phyloP scores from a whole-genome alignment of 768 basidiomycete genomes.

The Boletus fagicola region DNA sequence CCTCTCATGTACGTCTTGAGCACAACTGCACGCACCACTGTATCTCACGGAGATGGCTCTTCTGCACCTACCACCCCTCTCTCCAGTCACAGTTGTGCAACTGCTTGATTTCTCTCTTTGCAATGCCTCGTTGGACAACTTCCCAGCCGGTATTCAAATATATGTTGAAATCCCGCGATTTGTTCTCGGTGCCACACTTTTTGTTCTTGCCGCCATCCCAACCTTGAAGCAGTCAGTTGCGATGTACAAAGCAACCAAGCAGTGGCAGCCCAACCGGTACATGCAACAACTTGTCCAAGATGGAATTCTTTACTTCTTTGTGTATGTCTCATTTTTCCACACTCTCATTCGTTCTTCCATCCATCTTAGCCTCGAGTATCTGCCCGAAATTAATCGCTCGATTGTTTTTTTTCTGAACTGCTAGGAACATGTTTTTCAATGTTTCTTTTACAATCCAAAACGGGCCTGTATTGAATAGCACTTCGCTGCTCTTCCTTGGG shows the following conservation, averaged over 20 bases:
- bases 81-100: background rate
- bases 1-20: background rate
- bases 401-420: background rate
- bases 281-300: no score
- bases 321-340: background rate
- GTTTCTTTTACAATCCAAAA: background rate
- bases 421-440: background rate
- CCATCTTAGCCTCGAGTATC: no score
- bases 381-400: no score
- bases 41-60: background rate
- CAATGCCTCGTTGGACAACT: background rate
- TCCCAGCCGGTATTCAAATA: fast-evolving
- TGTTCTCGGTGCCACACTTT: no score
- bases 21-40: background rate
- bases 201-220: no score
- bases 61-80: background rate
- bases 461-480: no score
- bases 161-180: background rate
- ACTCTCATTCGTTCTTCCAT: background rate
- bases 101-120: background rate
- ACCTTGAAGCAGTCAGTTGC: no score
- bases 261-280: no score
- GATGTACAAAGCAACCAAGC: no score
- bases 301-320: background rate
- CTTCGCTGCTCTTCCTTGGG: background rate